Base-by-base conservation (phyloP, 2,329 filamentous ascomycete genomes). In the Fusarium musae region DNA sequence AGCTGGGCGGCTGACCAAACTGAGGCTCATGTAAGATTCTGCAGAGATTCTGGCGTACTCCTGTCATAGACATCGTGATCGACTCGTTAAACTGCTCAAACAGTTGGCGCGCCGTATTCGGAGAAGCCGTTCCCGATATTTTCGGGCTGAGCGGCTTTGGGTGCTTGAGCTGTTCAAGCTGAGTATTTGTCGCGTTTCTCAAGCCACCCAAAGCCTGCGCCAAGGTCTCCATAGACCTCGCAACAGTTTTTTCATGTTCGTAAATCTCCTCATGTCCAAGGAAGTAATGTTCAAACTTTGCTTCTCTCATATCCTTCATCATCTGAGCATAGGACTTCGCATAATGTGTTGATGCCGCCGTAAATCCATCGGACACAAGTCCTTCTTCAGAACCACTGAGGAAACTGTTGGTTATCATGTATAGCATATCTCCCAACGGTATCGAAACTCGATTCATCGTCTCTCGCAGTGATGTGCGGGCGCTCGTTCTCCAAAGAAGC, bases 131-230 rank as follows among this genome's bases (percentile, higher is more conserved):
- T 0, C 47, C 54, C 0, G 28, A 23, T 0, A 4, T 4, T 6
- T 17, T 17, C 2, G 40, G 19, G 5, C 15, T 69, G 2, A 56
- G 46, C 2, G 19, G 52, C 9, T 63, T 74, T 0, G 67, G 60
- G 11, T 75, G 67, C 19, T 91, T 91, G 40, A 97, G 85, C 36
- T 98, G 87, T 15, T 92, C 89, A 76, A 98, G 96, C 77, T 99
- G 96, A 13, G 96, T 95, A 59, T 93, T 89, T 21, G 96, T 93
- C 36, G 96, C 95, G 83, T 95, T 97, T 72, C 94, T 89, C 76
- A 99, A 84, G 9, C 96, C 96, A 79, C 96, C 96, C 69, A 98
- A 91, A 66, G 94, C 95, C 79, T 98, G 96, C 5, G 94, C 91
- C 19, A 98, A 87, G 37, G 90, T 91, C 80, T 97, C 94, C 79